A percentile compares a stretch with the other conserved stretches of the same genome.
These are phyloP conservation scores for Coemansia sp. DNA, from an alignment of 192 early-diverging fungal genomes.

Conservation along the genomic window DNA sequence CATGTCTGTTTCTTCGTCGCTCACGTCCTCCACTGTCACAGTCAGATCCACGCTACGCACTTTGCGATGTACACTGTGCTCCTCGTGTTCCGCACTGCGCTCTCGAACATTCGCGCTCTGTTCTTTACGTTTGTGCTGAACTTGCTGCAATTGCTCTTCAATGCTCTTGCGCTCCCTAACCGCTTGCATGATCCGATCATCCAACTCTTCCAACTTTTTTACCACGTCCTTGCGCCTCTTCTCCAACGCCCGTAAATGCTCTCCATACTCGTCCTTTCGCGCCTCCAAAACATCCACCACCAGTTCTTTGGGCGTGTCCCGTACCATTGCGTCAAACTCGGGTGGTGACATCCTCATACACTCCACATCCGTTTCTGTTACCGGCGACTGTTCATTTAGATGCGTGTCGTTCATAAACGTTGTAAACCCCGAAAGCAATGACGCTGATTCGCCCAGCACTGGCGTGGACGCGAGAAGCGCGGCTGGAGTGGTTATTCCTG, in stretches of 20 bases:
- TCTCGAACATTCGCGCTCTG: not conserved
- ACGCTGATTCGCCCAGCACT: constrained; percentile 15
- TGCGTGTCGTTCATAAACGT: constrained; percentile 13
- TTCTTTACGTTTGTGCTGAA: not conserved
- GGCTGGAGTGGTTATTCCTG: not conserved
- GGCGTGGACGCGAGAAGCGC: constrained; percentile 19
- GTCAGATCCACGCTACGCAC: not conserved
- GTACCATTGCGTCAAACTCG: constrained; percentile 28
- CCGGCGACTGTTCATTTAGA: not conserved
- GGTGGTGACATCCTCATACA: constrained; percentile 15
- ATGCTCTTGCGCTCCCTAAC: constrained; percentile 20
- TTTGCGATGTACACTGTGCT: not conserved
- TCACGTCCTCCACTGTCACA: constrained; percentile 21
- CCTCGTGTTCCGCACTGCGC: not conserved
- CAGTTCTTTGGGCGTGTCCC: constrained; percentile 10
- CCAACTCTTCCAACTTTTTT: constrained; percentile 16
- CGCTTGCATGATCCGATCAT: constrained; percentile 20
- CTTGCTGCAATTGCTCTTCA: constrained; percentile 11
- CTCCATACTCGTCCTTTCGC: constrained; percentile 34
- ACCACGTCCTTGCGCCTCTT: constrained; percentile 14
- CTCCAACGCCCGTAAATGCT: constrained; percentile 29
- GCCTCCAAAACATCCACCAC: constrained; percentile 15
- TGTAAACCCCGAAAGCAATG: constrained; percentile 39
- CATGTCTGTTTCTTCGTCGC: constrained; percentile 14
- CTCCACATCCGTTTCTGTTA: not conserved